phyloP scores from a whole-genome alignment of 805 yeast species.

The Saturnispora besseyi region DNA sequence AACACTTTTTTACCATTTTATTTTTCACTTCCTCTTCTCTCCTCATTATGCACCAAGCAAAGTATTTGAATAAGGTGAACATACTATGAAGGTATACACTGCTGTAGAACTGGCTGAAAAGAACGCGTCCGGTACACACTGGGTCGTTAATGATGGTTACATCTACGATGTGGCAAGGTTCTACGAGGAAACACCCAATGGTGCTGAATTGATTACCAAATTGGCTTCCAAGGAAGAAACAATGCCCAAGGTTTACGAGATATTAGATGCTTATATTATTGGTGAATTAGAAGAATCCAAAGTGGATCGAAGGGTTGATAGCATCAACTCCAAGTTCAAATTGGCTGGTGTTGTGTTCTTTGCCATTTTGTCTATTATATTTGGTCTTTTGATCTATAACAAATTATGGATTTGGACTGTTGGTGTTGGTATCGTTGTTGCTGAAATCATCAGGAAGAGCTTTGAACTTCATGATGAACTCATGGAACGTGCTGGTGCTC shows the following conservation, averaged over 20 bases:
- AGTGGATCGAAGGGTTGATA: background rate
- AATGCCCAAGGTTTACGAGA: background rate
- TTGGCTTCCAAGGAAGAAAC: background rate
- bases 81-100: constrained; percentile 17
- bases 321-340: constrained; percentile 1
- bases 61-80: too few species aligned
- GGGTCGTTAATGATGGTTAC: constrained; percentile 77
- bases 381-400: background rate
- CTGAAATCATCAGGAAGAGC: background rate
- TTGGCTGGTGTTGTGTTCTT: background rate
- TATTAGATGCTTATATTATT: constrained; percentile 1
- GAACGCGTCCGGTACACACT: constrained; percentile 61
- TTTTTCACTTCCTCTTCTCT: background rate
- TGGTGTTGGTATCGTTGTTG: background rate
- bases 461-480: constrained; percentile 3
- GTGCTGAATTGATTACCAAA: constrained; percentile 49
- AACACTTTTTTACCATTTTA: background rate
- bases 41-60: too few species aligned
- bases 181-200: constrained; percentile 69
- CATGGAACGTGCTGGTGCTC: constrained; percentile 4
- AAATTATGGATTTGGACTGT: background rate
- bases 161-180: constrained; percentile 71
- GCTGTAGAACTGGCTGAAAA: constrained; percentile 65
- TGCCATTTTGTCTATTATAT: background rate
- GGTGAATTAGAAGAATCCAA: constrained; percentile 1